Evolutionary conservation across 2,329 filamentous ascomycete genomes (phyloP), one percentile per base, ranked within the genome.

Genomic region (Magnaporthiopsis incrustans): DNA sequence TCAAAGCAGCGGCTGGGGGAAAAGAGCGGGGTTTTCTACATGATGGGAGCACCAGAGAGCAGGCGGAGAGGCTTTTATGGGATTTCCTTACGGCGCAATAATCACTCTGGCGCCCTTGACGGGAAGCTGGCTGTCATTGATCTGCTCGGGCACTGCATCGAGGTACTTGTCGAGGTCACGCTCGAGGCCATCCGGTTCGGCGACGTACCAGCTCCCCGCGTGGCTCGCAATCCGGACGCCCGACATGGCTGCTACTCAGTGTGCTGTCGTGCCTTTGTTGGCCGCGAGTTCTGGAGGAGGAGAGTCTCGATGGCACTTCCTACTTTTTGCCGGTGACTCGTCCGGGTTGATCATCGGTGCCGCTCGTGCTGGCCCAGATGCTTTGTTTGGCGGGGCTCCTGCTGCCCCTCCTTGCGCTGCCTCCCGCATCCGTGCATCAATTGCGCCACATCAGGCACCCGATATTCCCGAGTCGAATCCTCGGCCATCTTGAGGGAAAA

Each of bases 161-260:
- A 98, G 82, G 82, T 87, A 97, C 61, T 77, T 75, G 65, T 95
- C 86, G 6, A 99, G 88, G 77, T 96, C 82, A 8, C 73, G 70
- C 3, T 83, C 83, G 62, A 98, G 84, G n/a, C 76, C 75, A 2
- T 74, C 73, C 7, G 82, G 77, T 65, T 86, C 81, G 61, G 82
- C 82, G 8, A 87, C 82, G 74, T 99, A 99, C 95, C 95, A 99
- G 25, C 87, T 89, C 56, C 91, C 90, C 27, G 94, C 92, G 74
- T 98, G 95, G 64, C 82, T 86, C 26, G 92, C 88, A 59, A 78
- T 76, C 63, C 82, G 76, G 3, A 70, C 75, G 57, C 73, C 74
- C 62, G 67, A 62, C 32, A 64, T 62, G 53, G 59, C 22, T 53
- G 44, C 44, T 22, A n/a, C 44, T 53, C n/a, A 25, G 22, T 10